Evolutionary conservation across 257 asterid genomes (phyloP), one percentile per base, ranked within the genome.

Genomic region (Misopates orontium): DNA sequence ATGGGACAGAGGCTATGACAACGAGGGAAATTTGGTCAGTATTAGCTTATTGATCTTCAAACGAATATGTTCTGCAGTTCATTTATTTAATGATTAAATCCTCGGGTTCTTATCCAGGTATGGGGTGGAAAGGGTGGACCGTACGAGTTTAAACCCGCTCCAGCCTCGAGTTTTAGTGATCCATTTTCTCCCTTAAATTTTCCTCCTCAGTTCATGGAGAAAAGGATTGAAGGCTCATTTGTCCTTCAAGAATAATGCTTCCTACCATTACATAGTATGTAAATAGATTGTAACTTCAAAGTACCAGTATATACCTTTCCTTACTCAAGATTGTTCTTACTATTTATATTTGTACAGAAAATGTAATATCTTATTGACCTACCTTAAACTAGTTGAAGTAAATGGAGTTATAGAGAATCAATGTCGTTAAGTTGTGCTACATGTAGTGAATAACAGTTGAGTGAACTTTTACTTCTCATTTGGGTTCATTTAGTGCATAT

Each of bases 61-160:
- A 14, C 8, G 20, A 14, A 31, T 40, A 51, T 44, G 41, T 51
- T 51, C 0, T 28, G 22, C 9, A 0, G 19, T 51, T 25, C 20
- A 45, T 25, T 48, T 1, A 5, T 41, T n/a, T 54, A 51, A 13
- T 32, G 31, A 13, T 56, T 57, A 24, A 56, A 17, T 40, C 16
- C 4, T 54, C 20, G 31, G 7, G n/a, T 21, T 62, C 54, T 16
- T 36, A 16, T 60, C 58, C 87, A 92, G 98, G 92, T 89, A 54
- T 92, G 97, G 98, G 98, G 97, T 22, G 93, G 82, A 49, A 92
- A 86, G 83, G 95, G 76, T 48, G 93, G 99, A 49, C 95, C 97
- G 0, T 88, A 86, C 28, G 99, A 84, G 78, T 90, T 94, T 77
- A 90, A 90, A 82, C 82, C 93, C 4, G 97, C 95, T 61, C 93